Conservation (phyloP, 805 yeast species). For the Yamadazyma nakazawae region DNA sequence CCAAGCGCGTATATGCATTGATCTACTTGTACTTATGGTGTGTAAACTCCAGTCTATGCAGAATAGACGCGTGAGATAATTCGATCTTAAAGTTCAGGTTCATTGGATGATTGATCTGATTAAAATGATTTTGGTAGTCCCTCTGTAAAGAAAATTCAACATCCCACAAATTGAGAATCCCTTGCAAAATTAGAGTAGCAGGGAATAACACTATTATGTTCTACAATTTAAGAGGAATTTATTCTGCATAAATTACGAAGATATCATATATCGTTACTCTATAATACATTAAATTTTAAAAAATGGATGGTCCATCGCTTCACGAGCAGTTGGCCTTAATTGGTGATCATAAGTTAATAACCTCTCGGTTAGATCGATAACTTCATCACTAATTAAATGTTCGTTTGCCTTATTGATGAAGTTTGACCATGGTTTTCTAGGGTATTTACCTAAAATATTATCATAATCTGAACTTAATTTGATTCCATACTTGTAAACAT, state of each 20-base stretch:
- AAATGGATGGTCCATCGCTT: slow-evolving; percentile 77
- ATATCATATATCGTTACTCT: slow-evolving; percentile 3
- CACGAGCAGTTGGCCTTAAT: slow-evolving; percentile 81
- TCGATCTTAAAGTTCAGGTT: no score
- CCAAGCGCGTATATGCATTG: not conserved
- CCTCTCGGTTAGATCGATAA: slow-evolving; percentile 68
- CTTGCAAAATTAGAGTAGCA: no score
- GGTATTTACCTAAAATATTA: slow-evolving; percentile 58
- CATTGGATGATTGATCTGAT: no score
- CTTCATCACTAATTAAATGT: slow-evolving; percentile 49
- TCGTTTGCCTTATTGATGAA: slow-evolving; percentile 56
- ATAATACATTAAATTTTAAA: slow-evolving; percentile 27
- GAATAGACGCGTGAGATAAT: no score
- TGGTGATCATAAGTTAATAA: slow-evolving; percentile 82
- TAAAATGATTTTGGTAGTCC: no score
- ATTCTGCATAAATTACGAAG: not conserved
- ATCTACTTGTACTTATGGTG: no score
- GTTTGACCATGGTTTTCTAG: slow-evolving; percentile 63
- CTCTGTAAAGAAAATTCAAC: no score
- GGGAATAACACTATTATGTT: no score
- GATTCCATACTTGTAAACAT: slow-evolving; percentile 66
- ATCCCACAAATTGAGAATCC: no score
- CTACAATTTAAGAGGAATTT: no score
- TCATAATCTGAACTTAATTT: slow-evolving; percentile 75
- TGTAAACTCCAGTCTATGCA: no score